These are phyloP conservation scores for Aureobasidium vineae DNA, from an alignment of 2,329 filamentous ascomycete genomes.

Conservation along the genomic window DNA sequence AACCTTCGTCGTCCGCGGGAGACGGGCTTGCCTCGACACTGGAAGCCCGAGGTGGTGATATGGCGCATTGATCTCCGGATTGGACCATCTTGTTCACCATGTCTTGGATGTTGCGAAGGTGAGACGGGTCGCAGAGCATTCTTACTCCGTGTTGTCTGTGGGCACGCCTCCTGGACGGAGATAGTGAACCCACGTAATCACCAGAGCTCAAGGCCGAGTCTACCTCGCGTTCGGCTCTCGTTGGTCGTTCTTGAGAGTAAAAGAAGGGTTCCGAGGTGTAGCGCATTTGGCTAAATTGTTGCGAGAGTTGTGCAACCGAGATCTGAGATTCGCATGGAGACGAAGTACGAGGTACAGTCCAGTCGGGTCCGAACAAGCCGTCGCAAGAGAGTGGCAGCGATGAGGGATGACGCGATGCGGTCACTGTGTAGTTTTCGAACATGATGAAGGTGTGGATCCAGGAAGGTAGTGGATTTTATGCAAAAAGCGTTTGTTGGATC, in stretches of 20 bases:
- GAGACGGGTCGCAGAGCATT: constrained; percentile 39
- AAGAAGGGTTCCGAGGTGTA: constrained; percentile 32
- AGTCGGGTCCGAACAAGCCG: constrained; percentile 35
- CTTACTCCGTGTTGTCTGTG: constrained; percentile 23
- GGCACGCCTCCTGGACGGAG: constrained; percentile 13
- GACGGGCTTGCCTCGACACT: constrained; percentile 14
- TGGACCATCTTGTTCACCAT: constrained; percentile 43
- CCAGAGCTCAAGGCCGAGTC: background rate
- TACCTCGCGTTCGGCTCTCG: background rate
- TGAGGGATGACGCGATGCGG: constrained; percentile 37
- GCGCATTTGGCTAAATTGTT: constrained; percentile 39
- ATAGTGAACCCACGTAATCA: constrained; percentile 16
- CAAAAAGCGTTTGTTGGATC: background rate
- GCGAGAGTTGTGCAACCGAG: constrained; percentile 40
- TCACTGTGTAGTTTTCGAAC: constrained; percentile 44
- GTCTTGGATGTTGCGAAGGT: constrained; percentile 40
- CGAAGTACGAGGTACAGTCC: constrained; percentile 37
- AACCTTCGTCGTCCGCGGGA: constrained; percentile 26
- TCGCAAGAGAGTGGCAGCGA: constrained; percentile 32
- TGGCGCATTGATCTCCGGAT: constrained; percentile 40
- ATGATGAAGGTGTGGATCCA: constrained; percentile 30
- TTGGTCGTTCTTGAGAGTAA: constrained; percentile 26
- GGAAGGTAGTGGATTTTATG: background rate
- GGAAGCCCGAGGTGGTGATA: constrained; percentile 22
- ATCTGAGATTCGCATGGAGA: constrained; percentile 33